A percentile compares a stretch with the other conserved stretches of the same genome.
These are phyloP conservation scores for Polychaeton citri DNA, from an alignment of 2,329 filamentous ascomycete genomes.

Conservation along the genomic window DNA sequence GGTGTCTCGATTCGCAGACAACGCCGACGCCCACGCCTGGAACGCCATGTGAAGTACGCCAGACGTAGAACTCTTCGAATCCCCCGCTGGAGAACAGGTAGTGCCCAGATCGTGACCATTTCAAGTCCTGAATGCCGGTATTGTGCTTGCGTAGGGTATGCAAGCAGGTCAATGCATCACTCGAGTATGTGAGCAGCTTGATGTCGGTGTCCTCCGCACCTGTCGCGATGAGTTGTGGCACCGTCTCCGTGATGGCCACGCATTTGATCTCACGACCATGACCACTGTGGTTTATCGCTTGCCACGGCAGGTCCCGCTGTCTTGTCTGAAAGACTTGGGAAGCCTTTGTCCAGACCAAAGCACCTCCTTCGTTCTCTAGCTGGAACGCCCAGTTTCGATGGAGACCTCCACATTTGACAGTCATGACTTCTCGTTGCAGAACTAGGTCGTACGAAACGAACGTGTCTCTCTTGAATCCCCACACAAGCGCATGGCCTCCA, in stretches of 20 bases:
- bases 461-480: constrained; percentile 66
- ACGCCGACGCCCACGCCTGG: constrained; percentile 41
- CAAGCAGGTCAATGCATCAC: constrained; percentile 33
- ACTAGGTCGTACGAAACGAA: constrained; percentile 77
- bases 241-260: constrained; percentile 32
- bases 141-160: constrained; percentile 63
- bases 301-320: constrained; percentile 7
- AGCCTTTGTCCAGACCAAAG: constrained; percentile 67
- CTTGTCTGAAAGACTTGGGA: constrained; percentile 12
- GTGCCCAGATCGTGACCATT: constrained; percentile 53
- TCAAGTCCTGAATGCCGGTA: constrained; percentile 68
- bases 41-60: constrained; percentile 47
- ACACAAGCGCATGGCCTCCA: constrained; percentile 50
- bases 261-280: constrained; percentile 81
- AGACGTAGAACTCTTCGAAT: constrained; percentile 79
- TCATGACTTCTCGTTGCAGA: constrained; percentile 53
- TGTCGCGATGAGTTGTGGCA: constrained; percentile 42
- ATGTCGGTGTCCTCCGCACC: constrained; percentile 63
- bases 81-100: constrained; percentile 79
- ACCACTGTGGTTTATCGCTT: constrained; percentile 49
- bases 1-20: constrained; percentile 38
- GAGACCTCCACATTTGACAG: constrained; percentile 69
- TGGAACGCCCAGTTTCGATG: constrained; percentile 62
- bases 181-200: constrained; percentile 50
- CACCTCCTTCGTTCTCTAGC: constrained; percentile 26